These are phyloP conservation scores for Hemileia vastatrix DNA, from an alignment of 1,284 basidiomycete species.

Conservation along the genomic window DNA sequence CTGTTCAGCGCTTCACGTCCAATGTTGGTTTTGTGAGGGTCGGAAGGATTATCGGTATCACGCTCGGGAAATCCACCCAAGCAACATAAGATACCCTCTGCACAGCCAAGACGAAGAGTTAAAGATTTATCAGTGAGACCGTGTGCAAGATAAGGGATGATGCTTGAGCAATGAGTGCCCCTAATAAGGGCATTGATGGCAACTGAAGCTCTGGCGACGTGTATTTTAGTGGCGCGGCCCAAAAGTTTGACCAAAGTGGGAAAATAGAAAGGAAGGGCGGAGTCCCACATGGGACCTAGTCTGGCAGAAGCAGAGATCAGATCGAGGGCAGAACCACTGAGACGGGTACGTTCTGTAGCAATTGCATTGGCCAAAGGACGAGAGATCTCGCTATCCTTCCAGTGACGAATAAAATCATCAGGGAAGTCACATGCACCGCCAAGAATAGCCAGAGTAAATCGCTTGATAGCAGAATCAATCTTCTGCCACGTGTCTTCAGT, in stretches of 20 bases:
- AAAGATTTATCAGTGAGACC: constrained; percentile 59
- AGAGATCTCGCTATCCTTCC: constrained; percentile 47
- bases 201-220: constrained; percentile 56
- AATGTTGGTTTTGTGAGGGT: constrained; percentile 56
- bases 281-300: constrained; percentile 58
- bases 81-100: constrained; percentile 51
- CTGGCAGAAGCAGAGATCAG: constrained; percentile 54
- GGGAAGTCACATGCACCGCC: constrained; percentile 55
- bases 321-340: constrained; percentile 64
- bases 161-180: constrained; percentile 58
- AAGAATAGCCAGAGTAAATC: constrained; percentile 54
- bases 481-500: constrained; percentile 73
- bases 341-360: constrained; percentile 63
- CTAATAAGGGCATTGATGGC: constrained; percentile 58
- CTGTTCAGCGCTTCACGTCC: constrained; percentile 54
- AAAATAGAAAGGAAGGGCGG: constrained; percentile 58
- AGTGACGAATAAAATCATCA: constrained; percentile 51
- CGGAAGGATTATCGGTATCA: constrained; percentile 14
- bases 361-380: constrained; percentile 30
- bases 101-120: constrained; percentile 55
- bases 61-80: constrained; percentile 27
- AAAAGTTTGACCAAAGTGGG: constrained; percentile 61
- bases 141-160: constrained; percentile 57
- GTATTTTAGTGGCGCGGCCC: constrained; percentile 69
- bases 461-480: constrained; percentile 54